Percentiles rank a stretch among this genome's conserved stretches.
Evolutionary conservation across 352 stramenopile genomes (phyloP).

Genomic region (Phytophthora pisi): DNA sequence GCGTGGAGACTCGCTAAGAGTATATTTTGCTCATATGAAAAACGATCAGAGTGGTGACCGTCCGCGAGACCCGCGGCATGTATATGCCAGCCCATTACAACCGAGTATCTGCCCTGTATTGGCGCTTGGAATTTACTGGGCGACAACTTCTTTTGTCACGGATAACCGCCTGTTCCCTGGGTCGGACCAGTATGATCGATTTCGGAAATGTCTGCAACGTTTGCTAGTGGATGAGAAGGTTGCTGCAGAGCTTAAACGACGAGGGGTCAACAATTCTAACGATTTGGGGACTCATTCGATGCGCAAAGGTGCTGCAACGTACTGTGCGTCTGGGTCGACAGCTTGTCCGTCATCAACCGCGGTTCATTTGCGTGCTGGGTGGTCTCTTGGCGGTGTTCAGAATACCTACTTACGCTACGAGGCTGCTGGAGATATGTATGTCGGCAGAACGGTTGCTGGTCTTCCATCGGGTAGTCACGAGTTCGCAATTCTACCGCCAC

Average conservation of each 20-base stretch:
- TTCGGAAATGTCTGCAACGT: conserved; percentile 1
- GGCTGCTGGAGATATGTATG: background rate
- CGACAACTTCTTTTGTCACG: conserved; percentile 7
- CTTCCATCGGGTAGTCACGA: conserved; percentile 7
- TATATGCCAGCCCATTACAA: conserved; percentile 15
- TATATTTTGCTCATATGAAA: no score
- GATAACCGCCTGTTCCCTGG: conserved; percentile 15
- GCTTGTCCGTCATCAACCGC: conserved; percentile 23
- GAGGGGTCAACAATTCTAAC: conserved; percentile 19
- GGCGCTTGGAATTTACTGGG: conserved; percentile 9
- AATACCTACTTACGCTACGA: conserved; percentile 32
- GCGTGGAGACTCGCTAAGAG: no score
- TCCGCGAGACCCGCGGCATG: no score
- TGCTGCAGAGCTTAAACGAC: conserved; percentile 9
- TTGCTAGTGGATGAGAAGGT: no score
- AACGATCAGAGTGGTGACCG: no score
- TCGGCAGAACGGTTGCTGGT: conserved; percentile 26
- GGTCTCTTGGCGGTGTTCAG: conserved; percentile 23
- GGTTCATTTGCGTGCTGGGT: conserved; percentile 22
- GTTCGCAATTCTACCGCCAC: conserved; percentile 28
- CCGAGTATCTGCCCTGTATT: conserved; percentile 11
- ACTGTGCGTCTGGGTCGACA: conserved; percentile 24
- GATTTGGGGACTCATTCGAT: conserved; percentile 33
- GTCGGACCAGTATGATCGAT: conserved; percentile 17
- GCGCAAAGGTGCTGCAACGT: conserved; percentile 32